These are phyloP conservation scores for Fusarium torreyae DNA, from an alignment of 2,329 filamentous ascomycete genomes.

Conservation along the genomic window DNA sequence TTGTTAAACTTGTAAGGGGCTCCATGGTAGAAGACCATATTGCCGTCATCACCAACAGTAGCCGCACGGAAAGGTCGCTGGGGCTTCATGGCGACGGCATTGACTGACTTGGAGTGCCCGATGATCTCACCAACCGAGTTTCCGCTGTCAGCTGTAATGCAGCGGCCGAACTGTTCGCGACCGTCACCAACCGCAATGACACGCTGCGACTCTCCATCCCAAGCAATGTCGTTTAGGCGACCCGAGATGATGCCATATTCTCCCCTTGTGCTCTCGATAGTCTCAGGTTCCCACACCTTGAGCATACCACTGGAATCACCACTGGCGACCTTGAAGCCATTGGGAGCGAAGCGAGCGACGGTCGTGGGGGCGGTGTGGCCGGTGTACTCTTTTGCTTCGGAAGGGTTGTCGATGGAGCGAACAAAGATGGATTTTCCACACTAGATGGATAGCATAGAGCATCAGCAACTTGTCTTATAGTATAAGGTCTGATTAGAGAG, in stretches of 20 bases:
- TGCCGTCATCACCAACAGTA: constrained; percentile 91
- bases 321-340: constrained; percentile 93
- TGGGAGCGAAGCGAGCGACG: constrained; percentile 93
- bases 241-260: constrained; percentile 96
- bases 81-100: constrained; percentile 89
- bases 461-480: constrained; percentile 27
- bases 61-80: constrained; percentile 92
- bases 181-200: constrained; percentile 97
- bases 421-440: constrained; percentile 98
- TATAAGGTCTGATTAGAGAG: background rate
- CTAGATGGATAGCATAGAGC: constrained; percentile 60
- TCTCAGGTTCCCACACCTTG: constrained; percentile 92
- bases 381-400: constrained; percentile 89
- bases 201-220: constrained; percentile 97
- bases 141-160: constrained; percentile 94
- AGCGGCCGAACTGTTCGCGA: constrained; percentile 92
- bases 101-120: constrained; percentile 92
- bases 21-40: constrained; percentile 92
- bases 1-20: constrained; percentile 96
- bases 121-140: constrained; percentile 96
- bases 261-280: constrained; percentile 87
- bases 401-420: constrained; percentile 91
- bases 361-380: constrained; percentile 91
- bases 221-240: constrained; percentile 95
- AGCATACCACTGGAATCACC: constrained; percentile 89